Percentiles rank a stretch among this genome's conserved stretches.
Conservation (phyloP, 1,139 yeast genomes). For the Kodamaea sp. region DNA sequence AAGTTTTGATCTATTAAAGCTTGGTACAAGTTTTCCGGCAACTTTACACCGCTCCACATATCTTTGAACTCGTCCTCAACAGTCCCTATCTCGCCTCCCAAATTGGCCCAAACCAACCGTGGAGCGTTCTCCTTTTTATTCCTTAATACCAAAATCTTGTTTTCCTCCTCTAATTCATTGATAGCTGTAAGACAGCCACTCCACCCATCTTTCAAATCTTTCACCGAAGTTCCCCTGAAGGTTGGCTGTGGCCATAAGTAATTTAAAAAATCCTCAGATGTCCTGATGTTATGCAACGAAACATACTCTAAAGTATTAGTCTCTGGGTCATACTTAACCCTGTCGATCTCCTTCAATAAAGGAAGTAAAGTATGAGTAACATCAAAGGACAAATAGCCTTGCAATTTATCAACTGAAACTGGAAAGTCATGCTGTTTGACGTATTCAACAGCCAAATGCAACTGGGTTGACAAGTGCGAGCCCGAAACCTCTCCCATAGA, state of each 20-base stretch:
- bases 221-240: conserved; percentile 84
- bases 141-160: conserved; percentile 77
- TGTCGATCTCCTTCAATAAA: conserved; percentile 70
- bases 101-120: conserved; percentile 87
- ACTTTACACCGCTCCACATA: conserved; percentile 76
- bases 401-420: conserved; percentile 60
- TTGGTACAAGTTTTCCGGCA: conserved; percentile 84
- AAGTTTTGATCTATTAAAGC: conserved; percentile 79
- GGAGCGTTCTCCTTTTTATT: conserved; percentile 94
- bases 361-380: conserved; percentile 58
- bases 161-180: conserved; percentile 71
- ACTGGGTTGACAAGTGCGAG: conserved; percentile 75
- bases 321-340: conserved; percentile 64
- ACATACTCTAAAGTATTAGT: conserved; percentile 77
- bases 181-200: conserved; percentile 82
- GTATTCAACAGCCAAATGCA: conserved; percentile 86
- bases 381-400: conserved; percentile 55
- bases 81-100: conserved; percentile 69
- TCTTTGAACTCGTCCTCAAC: conserved; percentile 81
- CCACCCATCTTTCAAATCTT: conserved; percentile 96
- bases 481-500: conserved; percentile 37
- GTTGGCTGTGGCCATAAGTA: conserved; percentile 81
- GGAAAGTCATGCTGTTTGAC: conserved; percentile 71
- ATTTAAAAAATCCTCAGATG: conserved; percentile 72
- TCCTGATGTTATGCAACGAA: conserved; percentile 83